Evolutionary conservation across 495 filamentous ascomycete species (phyloP), one percentile per base, ranked within the genome.

Genomic region (Hypomontagnella submonticulosa): DNA sequence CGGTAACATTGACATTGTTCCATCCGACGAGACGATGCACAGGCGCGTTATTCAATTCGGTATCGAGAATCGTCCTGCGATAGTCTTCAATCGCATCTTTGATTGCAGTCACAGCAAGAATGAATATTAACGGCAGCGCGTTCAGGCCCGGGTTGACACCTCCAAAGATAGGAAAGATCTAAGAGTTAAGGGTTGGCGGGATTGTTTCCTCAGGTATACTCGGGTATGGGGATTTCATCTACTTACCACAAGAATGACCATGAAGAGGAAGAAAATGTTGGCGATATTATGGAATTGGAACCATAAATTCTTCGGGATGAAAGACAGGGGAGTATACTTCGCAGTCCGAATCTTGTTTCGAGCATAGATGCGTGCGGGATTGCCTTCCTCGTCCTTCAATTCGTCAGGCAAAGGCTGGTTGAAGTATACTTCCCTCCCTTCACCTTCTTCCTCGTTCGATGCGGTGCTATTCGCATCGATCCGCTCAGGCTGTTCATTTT

Each of bases 81-180:
- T 92, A 97, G 81, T 99, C 96, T 77, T 99, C 96, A 63, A 98
- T 91, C n/a, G 89, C 95, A 73, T 99, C 96, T 78, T 98, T 99
- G 69, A 97, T 80, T 4, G 91, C 88, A 7, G 96, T 99, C 46
- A 98, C 84, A 63, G 87, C 79, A n/a, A 99, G 80, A 76, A 99
- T 99, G 68, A 97, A 88, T 70, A 98, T 97, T 71, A 99, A 77
- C 46, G 96, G 96, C 27, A 94, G 91, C 4, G 93, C 87, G 75
- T 93, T 94, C 27, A 99, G 80, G 23, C 89, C 96, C 18, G 96
- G 93, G 74, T 97, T 96, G 23, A 88, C 84, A 60, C 89, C 93
- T 64, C 96, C 96, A 73, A 99, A 99, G 56, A 98, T 97, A 51
- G 90, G 85, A 75, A 97, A 98, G 76, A 94, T 92, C 96, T 98